phyloP scores from a whole-genome alignment of 2,329 filamentous ascomycete genomes.

The Metarhizium guizhouense region DNA sequence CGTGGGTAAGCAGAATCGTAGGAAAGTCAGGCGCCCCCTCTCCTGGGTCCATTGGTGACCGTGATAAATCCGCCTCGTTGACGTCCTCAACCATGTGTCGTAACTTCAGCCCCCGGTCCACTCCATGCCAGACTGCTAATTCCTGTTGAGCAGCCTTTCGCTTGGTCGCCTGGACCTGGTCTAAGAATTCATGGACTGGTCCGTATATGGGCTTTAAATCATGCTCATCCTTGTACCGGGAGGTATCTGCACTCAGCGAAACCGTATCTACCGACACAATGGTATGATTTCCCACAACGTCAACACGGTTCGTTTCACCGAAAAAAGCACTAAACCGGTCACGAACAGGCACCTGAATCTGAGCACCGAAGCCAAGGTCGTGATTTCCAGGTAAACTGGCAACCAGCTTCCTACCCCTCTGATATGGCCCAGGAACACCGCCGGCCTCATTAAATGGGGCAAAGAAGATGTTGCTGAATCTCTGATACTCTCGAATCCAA shows the following conservation, averaged over 20 bases:
- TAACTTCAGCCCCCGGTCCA: constrained; percentile 45
- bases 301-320: constrained; percentile 82
- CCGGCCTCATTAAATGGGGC: constrained; percentile 55
- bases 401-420: constrained; percentile 67
- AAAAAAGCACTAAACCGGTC: constrained; percentile 83
- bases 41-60: constrained; percentile 27
- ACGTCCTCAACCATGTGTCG: constrained; percentile 52
- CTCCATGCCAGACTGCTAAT: constrained; percentile 54
- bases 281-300: constrained; percentile 89
- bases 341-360: constrained; percentile 71
- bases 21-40: constrained; percentile 57
- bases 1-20: constrained; percentile 82
- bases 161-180: constrained; percentile 55
- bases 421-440: constrained; percentile 43
- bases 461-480: constrained; percentile 83
- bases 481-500: constrained; percentile 78
- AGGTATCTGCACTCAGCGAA: constrained; percentile 67
- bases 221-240: constrained; percentile 39
- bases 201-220: constrained; percentile 59
- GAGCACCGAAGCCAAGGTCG: constrained; percentile 82
- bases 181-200: constrained; percentile 68
- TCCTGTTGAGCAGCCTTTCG: constrained; percentile 60
- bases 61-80: constrained; percentile 29
- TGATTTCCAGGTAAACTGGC: constrained; percentile 89
- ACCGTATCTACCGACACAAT: constrained; percentile 88